Evolutionary conservation across 176 grass and related monocot species (phyloP), one percentile per base, ranked within the genome.

Genomic region (Musa beccarii): DNA sequence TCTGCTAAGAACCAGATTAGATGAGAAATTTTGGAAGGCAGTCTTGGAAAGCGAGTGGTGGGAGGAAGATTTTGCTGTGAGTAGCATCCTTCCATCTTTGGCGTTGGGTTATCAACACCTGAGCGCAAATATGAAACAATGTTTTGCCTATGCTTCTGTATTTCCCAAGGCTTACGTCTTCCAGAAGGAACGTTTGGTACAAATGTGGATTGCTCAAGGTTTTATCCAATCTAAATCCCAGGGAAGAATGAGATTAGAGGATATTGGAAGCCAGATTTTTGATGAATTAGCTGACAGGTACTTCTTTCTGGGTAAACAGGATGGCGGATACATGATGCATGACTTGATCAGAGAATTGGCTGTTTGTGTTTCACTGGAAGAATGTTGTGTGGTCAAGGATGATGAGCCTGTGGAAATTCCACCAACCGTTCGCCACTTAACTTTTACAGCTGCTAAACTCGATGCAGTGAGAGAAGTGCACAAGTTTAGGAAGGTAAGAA

Each of bases 171-270:
- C 68, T 12, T 81, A 83, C 66, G 56, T 79, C 19, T 90, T 86
- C 56, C 29, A 84, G 49, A 90, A 66, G 54, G 71, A 87, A 14
- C 80, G 28, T 26, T 34, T 90, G 56, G 59, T 84, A 59, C 78
- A 87, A 14, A 90, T 90, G 81, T 87, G 88, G 88, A 82, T 84
- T 26, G 74, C 81, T 71, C 79, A 81, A 59, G 76, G 76, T 76
- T 81, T 81, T n/a, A 75, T 81, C n/a, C 43, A 66, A 1, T 16
- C 59, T 1, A 56, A 59, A 66, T 25, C 22, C 28, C 0, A 12
- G n/a, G 24, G 11, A 19, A 16, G 19, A 57, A 71, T 23, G 26
- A 52, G 4, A 13, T 5, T 53, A 15, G 66, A 79, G 66, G 77
- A 59, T 49, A 55, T 34, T 69, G 64, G 77, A 25, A 51, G 24